A percentile compares a stretch with the other conserved stretches of the same genome.
Evolutionary conservation across 2,329 filamentous ascomycete genomes (phyloP).

Genomic region (Ilyonectria sp.): DNA sequence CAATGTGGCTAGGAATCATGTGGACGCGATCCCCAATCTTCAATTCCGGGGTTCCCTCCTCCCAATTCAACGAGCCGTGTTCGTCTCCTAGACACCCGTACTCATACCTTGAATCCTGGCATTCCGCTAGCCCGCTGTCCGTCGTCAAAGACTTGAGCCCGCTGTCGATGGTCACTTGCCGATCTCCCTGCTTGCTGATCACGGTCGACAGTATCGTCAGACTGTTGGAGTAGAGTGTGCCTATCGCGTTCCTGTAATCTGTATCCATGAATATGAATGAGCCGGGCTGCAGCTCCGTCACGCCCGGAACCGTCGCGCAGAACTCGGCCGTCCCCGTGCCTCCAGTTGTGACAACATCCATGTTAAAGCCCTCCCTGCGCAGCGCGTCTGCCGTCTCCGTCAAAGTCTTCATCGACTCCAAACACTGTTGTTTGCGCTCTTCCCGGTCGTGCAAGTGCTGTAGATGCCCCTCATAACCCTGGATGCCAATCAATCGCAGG

Average conservation of each 20-base stretch:
- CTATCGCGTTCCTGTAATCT: constrained; percentile 68
- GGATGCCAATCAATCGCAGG: constrained; percentile 34
- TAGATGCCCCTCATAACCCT: constrained; percentile 39
- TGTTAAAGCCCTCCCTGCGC: constrained; percentile 13
- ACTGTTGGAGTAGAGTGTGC: constrained; percentile 63
- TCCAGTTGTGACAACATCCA: constrained; percentile 36
- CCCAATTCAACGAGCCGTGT: constrained; percentile 36
- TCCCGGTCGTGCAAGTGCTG: constrained; percentile 38
- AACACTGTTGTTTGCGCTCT: constrained; percentile 33
- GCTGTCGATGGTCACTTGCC: constrained; percentile 38
- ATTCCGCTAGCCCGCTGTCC: constrained; percentile 37
- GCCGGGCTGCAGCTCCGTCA: constrained; percentile 69
- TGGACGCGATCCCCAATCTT: constrained; percentile 33
- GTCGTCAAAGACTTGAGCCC: constrained; percentile 37
- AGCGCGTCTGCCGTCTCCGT: constrained; percentile 25
- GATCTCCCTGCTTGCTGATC: constrained; percentile 35
- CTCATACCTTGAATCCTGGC: constrained; percentile 31
- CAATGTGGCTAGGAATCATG: constrained; percentile 43
- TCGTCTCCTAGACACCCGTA: constrained; percentile 35
- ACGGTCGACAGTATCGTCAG: constrained; percentile 31
- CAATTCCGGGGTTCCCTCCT: constrained; percentile 19
- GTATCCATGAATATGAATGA: constrained; percentile 72
- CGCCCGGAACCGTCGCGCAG: constrained; percentile 63
- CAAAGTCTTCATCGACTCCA: constrained; percentile 31
- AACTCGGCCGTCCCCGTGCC: constrained; percentile 57